phyloP scores from a whole-genome alignment of 169 alveolate genomes.

The Plasmodium chabaudi region DNA sequence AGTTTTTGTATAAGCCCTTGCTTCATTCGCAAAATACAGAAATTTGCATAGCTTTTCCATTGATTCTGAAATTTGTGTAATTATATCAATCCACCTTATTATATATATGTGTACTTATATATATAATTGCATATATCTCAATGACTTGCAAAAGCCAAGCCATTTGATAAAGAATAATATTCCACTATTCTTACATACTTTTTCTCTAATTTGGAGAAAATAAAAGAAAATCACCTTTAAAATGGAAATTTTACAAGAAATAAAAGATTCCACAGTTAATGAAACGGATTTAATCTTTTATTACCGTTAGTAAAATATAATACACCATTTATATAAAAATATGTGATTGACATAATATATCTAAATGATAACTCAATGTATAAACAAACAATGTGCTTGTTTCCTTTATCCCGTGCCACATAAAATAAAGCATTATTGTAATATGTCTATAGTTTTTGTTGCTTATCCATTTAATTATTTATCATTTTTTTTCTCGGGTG shows the following conservation, averaged over 20 bases:
- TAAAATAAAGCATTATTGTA: neutral
- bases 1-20: too few relatives aligned
- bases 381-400: neutral
- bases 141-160: too few relatives aligned
- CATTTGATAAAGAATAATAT: too few relatives aligned
- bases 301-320: slow-evolving; percentile 38
- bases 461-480: neutral
- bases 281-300: slow-evolving; percentile 66
- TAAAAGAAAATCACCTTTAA: slow-evolving; percentile 5
- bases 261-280: slow-evolving; percentile 58
- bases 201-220: neutral
- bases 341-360: neutral
- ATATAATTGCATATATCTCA: too few relatives aligned
- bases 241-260: slow-evolving; percentile 62
- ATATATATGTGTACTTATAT: too few relatives aligned
- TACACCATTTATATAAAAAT: neutral
- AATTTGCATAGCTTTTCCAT: too few relatives aligned
- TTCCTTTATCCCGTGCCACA: neutral
- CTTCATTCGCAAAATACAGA: too few relatives aligned
- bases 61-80: too few relatives aligned
- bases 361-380: neutral
- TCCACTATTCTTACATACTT: neutral
- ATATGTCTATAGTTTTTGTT: slow-evolving; percentile 4
- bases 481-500: slow-evolving; percentile 10
- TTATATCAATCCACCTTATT: too few relatives aligned